A percentile compares a stretch with the other conserved stretches of the same genome.
Conservation (phyloP, 495 filamentous ascomycete genomes). For the Tuber calosporum region DNA sequence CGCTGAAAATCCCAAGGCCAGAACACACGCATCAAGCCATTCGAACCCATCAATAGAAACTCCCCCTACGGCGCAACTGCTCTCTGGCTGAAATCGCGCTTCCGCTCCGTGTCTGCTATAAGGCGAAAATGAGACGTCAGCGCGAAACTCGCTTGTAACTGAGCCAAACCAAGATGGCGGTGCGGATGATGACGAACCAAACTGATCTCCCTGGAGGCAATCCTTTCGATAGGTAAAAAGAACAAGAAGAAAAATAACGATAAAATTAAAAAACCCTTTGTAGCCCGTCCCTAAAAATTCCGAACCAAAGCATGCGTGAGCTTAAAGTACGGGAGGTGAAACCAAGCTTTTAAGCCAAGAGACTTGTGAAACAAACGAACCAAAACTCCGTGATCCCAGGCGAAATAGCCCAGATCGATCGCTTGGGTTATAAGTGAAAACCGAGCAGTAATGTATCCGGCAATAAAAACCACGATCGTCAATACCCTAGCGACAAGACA, state of each 20-base stretch:
- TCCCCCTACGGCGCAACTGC: constrained; percentile 86
- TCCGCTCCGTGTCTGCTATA: constrained; percentile 74
- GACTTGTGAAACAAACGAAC: constrained; percentile 51
- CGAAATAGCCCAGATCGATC: constrained; percentile 92
- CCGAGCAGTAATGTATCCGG: constrained; percentile 96
- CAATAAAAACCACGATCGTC: constrained; percentile 66
- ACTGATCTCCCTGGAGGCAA: constrained; percentile 61
- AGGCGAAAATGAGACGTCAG: background rate
- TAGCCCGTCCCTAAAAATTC: constrained; percentile 48
- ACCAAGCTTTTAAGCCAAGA: constrained; percentile 13
- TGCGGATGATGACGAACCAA: constrained; percentile 50
- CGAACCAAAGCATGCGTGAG: constrained; percentile 45
- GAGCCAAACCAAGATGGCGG: constrained; percentile 8
- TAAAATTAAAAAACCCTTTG: constrained; percentile 66
- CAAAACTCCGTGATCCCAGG: constrained; percentile 97
- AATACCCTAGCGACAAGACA: constrained; percentile 28
- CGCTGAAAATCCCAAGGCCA: constrained; percentile 85
- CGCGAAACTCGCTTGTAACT: background rate
- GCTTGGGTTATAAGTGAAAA: constrained; percentile 94
- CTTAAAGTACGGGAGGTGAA: constrained; percentile 10
- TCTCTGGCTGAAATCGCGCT: constrained; percentile 86
- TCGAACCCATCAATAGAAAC: constrained; percentile 68
- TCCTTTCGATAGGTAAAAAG: constrained; percentile 62
- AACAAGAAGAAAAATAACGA: constrained; percentile 71
- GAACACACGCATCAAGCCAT: constrained; percentile 95